A percentile compares a stretch with the other conserved stretches of the same genome.
These are phyloP conservation scores for Bimuria novae-zelandiae DNA, from an alignment of 2,329 filamentous ascomycete genomes.

Conservation along the genomic window DNA sequence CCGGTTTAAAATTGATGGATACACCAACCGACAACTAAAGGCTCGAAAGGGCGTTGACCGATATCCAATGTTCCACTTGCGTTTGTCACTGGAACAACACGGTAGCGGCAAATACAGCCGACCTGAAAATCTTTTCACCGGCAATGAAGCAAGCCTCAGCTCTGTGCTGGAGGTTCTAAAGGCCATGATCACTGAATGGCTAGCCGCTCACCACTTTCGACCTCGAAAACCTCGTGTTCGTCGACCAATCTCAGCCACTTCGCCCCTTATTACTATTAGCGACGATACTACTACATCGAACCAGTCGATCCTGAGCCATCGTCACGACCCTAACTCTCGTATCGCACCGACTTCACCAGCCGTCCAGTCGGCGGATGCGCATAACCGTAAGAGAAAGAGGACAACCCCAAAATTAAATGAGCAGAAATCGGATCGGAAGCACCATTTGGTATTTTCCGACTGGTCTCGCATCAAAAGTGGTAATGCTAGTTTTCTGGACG, in stretches of 20 bases:
- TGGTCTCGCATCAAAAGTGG: slow-evolving; percentile 54
- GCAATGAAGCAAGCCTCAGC: slow-evolving; percentile 50
- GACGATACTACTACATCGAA: neutral
- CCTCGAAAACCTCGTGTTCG: slow-evolving; percentile 49
- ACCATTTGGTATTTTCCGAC: slow-evolving; percentile 32
- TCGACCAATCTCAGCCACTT: neutral
- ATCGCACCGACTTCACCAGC: neutral
- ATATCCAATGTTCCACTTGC: slow-evolving; percentile 90
- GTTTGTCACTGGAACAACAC: slow-evolving; percentile 55
- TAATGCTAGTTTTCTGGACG: slow-evolving; percentile 40
- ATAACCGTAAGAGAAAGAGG: slow-evolving; percentile 30
- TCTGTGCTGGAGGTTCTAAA: slow-evolving; percentile 67
- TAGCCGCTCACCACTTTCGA: slow-evolving; percentile 72
- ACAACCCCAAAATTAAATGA: neutral
- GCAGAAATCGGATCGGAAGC: slow-evolving; percentile 4
- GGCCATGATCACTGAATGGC: slow-evolving; percentile 72
- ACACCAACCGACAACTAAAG: slow-evolving; percentile 58
- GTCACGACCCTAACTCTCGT: neutral
- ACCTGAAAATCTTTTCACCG: slow-evolving; percentile 27
- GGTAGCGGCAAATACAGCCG: neutral
- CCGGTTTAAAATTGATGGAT: slow-evolving; percentile 54
- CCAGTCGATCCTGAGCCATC: neutral
- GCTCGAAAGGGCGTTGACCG: slow-evolving; percentile 71
- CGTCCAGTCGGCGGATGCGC: neutral
- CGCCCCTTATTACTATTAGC: neutral